Evolutionary conservation across 2,329 filamentous ascomycete species (phyloP).

Genomic region (Fusarium heterosporum): DNA sequence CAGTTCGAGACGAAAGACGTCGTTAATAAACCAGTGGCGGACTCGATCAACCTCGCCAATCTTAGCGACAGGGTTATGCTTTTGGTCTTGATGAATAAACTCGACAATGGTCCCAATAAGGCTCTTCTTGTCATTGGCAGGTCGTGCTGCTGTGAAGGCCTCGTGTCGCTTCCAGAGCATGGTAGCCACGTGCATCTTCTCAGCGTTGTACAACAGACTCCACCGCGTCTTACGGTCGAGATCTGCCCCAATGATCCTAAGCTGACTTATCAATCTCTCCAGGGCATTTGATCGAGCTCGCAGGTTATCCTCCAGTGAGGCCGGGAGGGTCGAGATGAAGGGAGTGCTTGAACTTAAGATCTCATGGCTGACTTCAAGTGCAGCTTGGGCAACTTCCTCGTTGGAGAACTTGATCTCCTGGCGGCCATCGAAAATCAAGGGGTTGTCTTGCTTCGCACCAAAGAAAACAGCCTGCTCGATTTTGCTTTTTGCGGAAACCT

Average conservation of each 20-base stretch:
- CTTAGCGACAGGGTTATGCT: conserved; percentile 72
- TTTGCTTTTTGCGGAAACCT: conserved; percentile 85
- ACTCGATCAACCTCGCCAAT: conserved; percentile 81
- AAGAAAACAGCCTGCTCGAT: conserved; percentile 96
- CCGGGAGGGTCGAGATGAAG: conserved; percentile 77
- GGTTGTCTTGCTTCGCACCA: conserved; percentile 82
- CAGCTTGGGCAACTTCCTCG: conserved; percentile 80
- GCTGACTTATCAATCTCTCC: conserved; percentile 77
- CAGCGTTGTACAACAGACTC: conserved; percentile 87
- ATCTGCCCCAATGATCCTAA: conserved; percentile 73
- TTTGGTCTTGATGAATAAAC: conserved; percentile 80
- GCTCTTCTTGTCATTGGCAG: conserved; percentile 72
- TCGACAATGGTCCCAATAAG: conserved; percentile 80
- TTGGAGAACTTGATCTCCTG: conserved; percentile 74
- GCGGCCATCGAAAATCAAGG: conserved; percentile 83
- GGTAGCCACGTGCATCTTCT: conserved; percentile 85
- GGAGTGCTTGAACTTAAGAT: conserved; percentile 82
- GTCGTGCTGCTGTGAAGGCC: conserved; percentile 69
- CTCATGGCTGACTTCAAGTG: conserved; percentile 81
- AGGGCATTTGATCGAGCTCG: conserved; percentile 78
- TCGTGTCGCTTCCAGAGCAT: conserved; percentile 87
- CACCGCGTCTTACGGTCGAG: conserved; percentile 78
- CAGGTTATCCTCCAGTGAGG: conserved; percentile 85
- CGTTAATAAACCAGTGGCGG: conserved; percentile 87
- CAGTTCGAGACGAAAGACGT: conserved; percentile 77